These are phyloP conservation scores for Cercospora sp. DNA, from an alignment of 2,329 filamentous ascomycete species.

Conservation along the genomic window DNA sequence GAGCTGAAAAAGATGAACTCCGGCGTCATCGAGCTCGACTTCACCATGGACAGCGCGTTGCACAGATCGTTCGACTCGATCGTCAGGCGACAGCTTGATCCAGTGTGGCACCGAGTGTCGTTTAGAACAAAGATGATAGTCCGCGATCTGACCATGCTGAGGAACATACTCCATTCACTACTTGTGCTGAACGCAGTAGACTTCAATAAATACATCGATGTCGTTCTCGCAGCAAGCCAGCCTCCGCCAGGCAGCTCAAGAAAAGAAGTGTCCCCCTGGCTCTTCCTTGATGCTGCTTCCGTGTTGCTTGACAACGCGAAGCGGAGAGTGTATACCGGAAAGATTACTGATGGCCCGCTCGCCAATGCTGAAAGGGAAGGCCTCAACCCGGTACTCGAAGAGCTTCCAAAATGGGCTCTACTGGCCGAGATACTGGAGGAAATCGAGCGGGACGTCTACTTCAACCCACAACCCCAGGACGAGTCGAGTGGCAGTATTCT, in stretches of 20 bases:
- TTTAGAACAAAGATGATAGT: conserved; percentile 96
- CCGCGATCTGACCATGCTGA: conserved; percentile 78
- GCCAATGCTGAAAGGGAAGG: conserved; percentile 58
- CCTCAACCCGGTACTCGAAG: conserved; percentile 80
- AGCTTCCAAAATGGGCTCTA: conserved; percentile 90
- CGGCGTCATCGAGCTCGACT: conserved; percentile 87
- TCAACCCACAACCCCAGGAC: conserved; percentile 73
- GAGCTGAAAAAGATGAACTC: conserved; percentile 90
- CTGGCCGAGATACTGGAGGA: conserved; percentile 89
- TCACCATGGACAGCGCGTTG: conserved; percentile 90
- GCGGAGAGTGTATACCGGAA: conserved; percentile 78
- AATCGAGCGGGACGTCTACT: conserved; percentile 86
- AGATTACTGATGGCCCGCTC: conserved; percentile 61
- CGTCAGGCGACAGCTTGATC: conserved; percentile 85
- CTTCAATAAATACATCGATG: conserved; percentile 91
- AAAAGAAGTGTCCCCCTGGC: conserved; percentile 90
- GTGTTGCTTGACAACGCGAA: conserved; percentile 91
- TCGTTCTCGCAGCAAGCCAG: conserved; percentile 85
- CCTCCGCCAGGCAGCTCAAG: conserved; percentile 83
- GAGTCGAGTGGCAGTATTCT: conserved; percentile 89
- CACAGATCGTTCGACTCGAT: conserved; percentile 90
- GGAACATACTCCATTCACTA: conserved; percentile 76
- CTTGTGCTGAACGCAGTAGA: conserved; percentile 86
- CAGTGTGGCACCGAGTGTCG: conserved; percentile 95
- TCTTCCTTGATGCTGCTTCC: conserved; percentile 92